These are phyloP conservation scores for Santalum album DNA, from an alignment of 164 flowering plant genomes.

Conservation along the genomic window DNA sequence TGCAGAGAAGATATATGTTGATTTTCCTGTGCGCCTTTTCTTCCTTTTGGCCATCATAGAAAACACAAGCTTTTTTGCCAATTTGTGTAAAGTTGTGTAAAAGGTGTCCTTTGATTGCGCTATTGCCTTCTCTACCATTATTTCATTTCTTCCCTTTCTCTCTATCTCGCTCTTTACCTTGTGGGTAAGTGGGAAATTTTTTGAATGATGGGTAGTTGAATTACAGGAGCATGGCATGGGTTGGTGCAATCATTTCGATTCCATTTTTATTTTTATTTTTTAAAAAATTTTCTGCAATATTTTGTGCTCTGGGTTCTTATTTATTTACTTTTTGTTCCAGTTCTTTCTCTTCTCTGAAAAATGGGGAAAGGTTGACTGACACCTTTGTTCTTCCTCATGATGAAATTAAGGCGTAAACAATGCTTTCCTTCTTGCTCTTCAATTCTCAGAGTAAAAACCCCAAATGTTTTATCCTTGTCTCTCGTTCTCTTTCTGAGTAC, in stretches of 20 bases:
- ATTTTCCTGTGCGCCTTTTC: constrained; percentile 6
- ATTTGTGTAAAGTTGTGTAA: constrained; percentile 2
- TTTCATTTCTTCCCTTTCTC: constrained; percentile 8
- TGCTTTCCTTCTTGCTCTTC: constrained; percentile 69
- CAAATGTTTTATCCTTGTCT: neutral
- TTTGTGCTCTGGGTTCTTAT: too few species aligned
- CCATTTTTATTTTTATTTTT: constrained; percentile 7
- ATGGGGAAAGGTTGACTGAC: constrained; percentile 9
- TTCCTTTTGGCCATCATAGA: neutral
- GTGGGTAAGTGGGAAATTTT: constrained; percentile 4
- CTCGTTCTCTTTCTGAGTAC: neutral
- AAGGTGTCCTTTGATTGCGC: constrained; percentile 29
- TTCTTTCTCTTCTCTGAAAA: constrained; percentile 18
- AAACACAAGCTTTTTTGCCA: neutral
- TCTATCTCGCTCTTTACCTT: neutral
- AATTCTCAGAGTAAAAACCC: constrained; percentile 31
- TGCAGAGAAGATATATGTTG: constrained; percentile 7
- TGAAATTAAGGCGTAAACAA: constrained; percentile 59
- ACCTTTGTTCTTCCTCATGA: constrained; percentile 21
- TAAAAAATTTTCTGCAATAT: too few species aligned
- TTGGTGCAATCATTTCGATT: constrained; percentile 25
- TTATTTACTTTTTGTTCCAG: neutral
- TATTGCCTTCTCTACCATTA: constrained; percentile 6
- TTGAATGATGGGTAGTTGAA: constrained; percentile 33
- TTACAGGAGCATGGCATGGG: constrained; percentile 27